phyloP scores from a whole-genome alignment of 2,329 filamentous ascomycete species.

The Aspergillus sp. region DNA sequence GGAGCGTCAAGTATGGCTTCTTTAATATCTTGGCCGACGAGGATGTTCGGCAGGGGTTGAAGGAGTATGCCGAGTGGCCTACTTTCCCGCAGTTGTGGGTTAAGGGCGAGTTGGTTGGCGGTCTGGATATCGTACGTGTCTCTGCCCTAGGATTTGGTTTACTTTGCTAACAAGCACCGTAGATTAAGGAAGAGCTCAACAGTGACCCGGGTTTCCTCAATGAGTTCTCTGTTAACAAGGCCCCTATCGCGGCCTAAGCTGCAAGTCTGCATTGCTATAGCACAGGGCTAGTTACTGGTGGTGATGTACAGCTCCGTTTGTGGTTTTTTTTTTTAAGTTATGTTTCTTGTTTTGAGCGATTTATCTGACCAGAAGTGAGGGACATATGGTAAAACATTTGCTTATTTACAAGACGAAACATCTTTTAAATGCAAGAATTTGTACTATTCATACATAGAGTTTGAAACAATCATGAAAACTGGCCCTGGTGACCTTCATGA shows the following conservation, averaged over 20 bases:
- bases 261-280: no score
- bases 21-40: conserved; percentile 98
- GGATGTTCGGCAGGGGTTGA: conserved; percentile 89
- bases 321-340: neutral
- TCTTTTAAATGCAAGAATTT: no score
- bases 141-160: neutral
- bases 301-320: neutral
- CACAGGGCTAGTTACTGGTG: no score
- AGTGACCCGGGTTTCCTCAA: conserved; percentile 76
- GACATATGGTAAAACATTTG: no score
- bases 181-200: conserved; percentile 91
- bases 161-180: conserved; percentile 9
- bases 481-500: no score
- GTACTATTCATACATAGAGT: no score
- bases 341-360: no score
- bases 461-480: no score
- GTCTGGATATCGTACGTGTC: conserved; percentile 79
- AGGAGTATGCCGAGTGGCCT: conserved; percentile 97
- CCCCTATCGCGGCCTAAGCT: conserved; percentile 8
- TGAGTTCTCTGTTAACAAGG: conserved; percentile 51
- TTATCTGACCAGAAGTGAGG: no score
- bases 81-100: conserved; percentile 96
- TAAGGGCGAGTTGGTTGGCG: conserved; percentile 80
- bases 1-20: conserved; percentile 92
- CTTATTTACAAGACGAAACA: no score